Conservation (phyloP, 139 green algal species). For the Limnomonas spitsbergensis region DNA sequence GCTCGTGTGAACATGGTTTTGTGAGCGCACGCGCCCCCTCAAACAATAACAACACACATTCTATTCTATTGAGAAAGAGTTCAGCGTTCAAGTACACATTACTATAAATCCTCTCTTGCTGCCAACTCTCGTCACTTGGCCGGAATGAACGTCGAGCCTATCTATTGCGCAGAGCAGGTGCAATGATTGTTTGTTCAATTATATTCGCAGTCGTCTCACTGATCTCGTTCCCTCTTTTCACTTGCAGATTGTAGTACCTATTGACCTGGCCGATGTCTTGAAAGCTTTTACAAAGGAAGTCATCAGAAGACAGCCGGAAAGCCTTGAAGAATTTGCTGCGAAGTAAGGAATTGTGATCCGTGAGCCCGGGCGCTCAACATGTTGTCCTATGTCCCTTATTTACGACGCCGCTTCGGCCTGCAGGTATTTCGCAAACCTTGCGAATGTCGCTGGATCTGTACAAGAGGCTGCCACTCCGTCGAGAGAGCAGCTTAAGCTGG, state of each 20-base stretch:
- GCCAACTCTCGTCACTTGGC: no score
- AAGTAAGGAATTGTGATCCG: slow-evolving; percentile 45
- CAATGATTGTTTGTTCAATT: no score
- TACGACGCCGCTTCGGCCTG: neutral
- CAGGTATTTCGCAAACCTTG: slow-evolving; percentile 75
- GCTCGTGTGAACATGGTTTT: no score
- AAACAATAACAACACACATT: no score
- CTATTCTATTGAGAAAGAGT: no score
- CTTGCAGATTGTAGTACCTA: slow-evolving; percentile 69
- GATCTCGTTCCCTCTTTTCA: slow-evolving; percentile 1
- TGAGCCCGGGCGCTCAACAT: no score
- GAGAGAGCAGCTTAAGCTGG: slow-evolving; percentile 37
- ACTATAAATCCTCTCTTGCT: no score
- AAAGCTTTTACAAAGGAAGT: slow-evolving; percentile 83
- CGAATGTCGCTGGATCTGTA: slow-evolving; percentile 33
- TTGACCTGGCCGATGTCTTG: slow-evolving; percentile 68
- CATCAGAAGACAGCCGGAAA: slow-evolving; percentile 61
- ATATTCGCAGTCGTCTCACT: no score
- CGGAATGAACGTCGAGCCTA: slow-evolving; percentile 58
- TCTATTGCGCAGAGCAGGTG: slow-evolving; percentile 67
- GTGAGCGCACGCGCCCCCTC: no score
- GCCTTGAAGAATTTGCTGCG: slow-evolving; percentile 68
- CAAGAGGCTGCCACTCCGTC: slow-evolving; percentile 21
- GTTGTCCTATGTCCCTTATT: no score
- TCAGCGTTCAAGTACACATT: no score